phyloP scores from a whole-genome alignment of 495 filamentous ascomycete species.

The Aspergillus egyptiacus region DNA sequence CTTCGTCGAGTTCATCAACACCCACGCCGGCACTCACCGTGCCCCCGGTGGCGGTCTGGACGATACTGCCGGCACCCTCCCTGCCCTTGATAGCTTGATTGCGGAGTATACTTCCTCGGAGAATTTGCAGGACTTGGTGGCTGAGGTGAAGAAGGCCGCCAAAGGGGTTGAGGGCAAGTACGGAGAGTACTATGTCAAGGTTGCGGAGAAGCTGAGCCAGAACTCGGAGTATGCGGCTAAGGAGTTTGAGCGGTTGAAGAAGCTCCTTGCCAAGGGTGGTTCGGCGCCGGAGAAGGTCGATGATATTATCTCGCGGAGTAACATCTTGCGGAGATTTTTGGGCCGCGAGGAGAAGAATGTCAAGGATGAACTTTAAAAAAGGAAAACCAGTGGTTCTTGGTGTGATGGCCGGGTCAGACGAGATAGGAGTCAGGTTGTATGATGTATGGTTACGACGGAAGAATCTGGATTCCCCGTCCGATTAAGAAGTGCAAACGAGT shows the following conservation, averaged over 20 bases:
- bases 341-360: constrained; percentile 31
- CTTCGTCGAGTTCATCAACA: constrained; percentile 77
- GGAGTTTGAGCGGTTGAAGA: constrained; percentile 75
- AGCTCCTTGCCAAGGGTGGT: constrained; percentile 77
- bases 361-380: constrained; percentile 73
- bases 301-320: constrained; percentile 78
- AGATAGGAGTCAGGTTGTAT: not conserved
- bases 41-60: constrained; percentile 75
- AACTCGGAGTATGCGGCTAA: constrained; percentile 75
- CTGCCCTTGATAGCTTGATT: constrained; percentile 67
- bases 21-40: constrained; percentile 84
- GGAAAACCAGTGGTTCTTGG: not conserved
- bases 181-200: constrained; percentile 90
- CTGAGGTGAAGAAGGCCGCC: constrained; percentile 65
- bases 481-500: too few relatives aligned
- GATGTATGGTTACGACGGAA: not conserved
- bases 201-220: constrained; percentile 73
- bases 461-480: too few relatives aligned
- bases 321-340: constrained; percentile 79
- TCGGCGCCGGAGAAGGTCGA: constrained; percentile 82
- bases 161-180: constrained; percentile 69
- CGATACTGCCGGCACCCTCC: constrained; percentile 73
- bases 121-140: constrained; percentile 52
- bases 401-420: not conserved
- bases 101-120: constrained; percentile 51